Percentiles rank a stretch among this genome's conserved stretches.
Conservation (phyloP, 202 grass and related monocot species). For the Digitaria exilis region DNA sequence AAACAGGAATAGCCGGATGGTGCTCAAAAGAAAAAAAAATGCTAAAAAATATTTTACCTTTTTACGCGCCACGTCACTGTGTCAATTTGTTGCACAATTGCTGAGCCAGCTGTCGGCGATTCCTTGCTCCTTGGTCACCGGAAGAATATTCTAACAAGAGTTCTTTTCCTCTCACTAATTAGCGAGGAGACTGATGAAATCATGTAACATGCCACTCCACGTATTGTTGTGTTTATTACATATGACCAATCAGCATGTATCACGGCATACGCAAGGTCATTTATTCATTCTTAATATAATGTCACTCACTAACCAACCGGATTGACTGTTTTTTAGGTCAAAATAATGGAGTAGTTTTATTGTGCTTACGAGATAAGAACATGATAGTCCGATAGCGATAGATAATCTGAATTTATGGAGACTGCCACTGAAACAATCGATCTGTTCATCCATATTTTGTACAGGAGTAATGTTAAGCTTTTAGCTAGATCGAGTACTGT, state of each 20-base stretch:
- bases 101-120: neutral
- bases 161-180: slow-evolving; percentile 19
- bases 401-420: slow-evolving; percentile 7
- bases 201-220: slow-evolving; percentile 30
- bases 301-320: neutral
- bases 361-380: neutral
- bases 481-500: neutral
- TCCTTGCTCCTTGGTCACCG: neutral
- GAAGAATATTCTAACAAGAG: slow-evolving; percentile 16
- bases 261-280: neutral
- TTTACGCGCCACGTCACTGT: slow-evolving; percentile 2
- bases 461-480: neutral
- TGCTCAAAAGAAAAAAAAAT: neutral
- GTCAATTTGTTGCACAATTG: slow-evolving; percentile 23
- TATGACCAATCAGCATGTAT: neutral
- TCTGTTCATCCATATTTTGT: neutral
- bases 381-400: neutral
- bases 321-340: neutral
- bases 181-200: slow-evolving; percentile 20
- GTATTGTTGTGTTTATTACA: too few relatives aligned
- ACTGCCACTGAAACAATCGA: neutral
- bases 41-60: too few relatives aligned
- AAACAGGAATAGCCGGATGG: neutral
- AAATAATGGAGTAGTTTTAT: slow-evolving; percentile 11
- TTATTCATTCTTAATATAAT: neutral